phyloP scores from a whole-genome alignment of 495 filamentous ascomycete species.

The Pyrenula massariospora region DNA sequence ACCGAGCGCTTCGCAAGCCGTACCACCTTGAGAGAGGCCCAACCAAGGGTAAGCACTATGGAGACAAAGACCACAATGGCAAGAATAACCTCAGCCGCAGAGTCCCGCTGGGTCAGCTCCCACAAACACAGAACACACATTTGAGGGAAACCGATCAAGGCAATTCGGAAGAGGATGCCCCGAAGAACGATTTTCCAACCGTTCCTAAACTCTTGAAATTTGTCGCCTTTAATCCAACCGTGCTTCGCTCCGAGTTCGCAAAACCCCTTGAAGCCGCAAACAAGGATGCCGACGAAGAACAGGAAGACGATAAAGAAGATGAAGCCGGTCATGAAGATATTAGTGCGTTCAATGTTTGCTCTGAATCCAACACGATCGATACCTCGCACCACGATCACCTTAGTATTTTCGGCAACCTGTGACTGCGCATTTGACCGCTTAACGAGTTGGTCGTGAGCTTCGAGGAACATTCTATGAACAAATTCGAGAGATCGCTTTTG shows the following conservation, averaged over 20 bases:
- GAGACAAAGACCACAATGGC: constrained; percentile 74
- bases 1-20: constrained; percentile 69
- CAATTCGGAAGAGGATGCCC: constrained; percentile 69
- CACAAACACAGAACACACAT: constrained; percentile 74
- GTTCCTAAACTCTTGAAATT: constrained; percentile 73
- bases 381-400: constrained; percentile 55
- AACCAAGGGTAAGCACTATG: constrained; percentile 56
- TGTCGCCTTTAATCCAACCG: constrained; percentile 60
- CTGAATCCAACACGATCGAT: constrained; percentile 77
- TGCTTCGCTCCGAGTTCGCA: constrained; percentile 52
- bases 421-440: constrained; percentile 29
- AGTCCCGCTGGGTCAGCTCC: constrained; percentile 71
- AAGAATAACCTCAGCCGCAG: constrained; percentile 63
- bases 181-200: constrained; percentile 69
- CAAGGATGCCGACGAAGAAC: constrained; percentile 35
- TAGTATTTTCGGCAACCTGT: constrained; percentile 24
- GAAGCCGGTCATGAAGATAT: constrained; percentile 74
- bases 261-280: constrained; percentile 58
- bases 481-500: constrained; percentile 47
- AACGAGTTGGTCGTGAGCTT: constrained; percentile 34
- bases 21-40: constrained; percentile 69
- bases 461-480: constrained; percentile 24
- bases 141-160: constrained; percentile 76
- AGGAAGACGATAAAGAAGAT: constrained; percentile 47
- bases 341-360: constrained; percentile 64